These are phyloP conservation scores for Juglanconis oblonga DNA, from an alignment of 2,329 filamentous ascomycete genomes.

Conservation along the genomic window DNA sequence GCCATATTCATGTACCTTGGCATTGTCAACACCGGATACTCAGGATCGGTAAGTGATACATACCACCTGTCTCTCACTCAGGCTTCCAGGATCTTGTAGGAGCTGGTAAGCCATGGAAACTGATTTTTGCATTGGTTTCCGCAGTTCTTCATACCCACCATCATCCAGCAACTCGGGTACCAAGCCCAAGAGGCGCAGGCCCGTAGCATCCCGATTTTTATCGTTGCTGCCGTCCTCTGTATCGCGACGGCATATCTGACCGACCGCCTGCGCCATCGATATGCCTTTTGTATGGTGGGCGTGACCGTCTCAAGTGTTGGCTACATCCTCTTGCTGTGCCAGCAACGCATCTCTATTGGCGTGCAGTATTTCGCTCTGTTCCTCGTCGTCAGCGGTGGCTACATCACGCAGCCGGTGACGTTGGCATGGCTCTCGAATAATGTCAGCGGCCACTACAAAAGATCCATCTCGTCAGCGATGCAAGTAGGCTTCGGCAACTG, in stretches of 20 bases:
- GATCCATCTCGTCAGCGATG: slow-evolving; percentile 49
- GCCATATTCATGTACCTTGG: slow-evolving; percentile 34
- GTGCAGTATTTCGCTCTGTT: slow-evolving; percentile 54
- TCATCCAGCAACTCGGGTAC: slow-evolving; percentile 35
- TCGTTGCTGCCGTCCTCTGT: slow-evolving; percentile 30
- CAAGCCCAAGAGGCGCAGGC: slow-evolving; percentile 32
- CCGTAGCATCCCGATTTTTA: slow-evolving; percentile 35
- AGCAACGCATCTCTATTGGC: slow-evolving; percentile 41
- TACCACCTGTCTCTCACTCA: not conserved
- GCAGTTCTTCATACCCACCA: slow-evolving; percentile 36
- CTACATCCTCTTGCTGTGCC: slow-evolving; percentile 53
- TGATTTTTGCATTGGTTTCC: not conserved
- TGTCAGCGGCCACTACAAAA: slow-evolving; percentile 56
- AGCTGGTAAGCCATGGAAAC: no score
- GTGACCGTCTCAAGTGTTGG: slow-evolving; percentile 49
- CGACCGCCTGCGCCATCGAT: slow-evolving; percentile 50
- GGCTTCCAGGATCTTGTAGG: no score
- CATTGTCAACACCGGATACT: slow-evolving; percentile 44
- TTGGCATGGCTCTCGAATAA: slow-evolving; percentile 58
- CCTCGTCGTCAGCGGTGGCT: slow-evolving; percentile 51
- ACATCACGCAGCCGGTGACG: slow-evolving; percentile 51
- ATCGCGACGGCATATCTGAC: slow-evolving; percentile 40
- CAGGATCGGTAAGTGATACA: slow-evolving; percentile 24
- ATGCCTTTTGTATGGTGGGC: slow-evolving; percentile 50
- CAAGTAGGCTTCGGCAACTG: slow-evolving; percentile 50